phyloP scores from a whole-genome alignment of 768 basidiomycete species.

The Cytidiella melzeri region DNA sequence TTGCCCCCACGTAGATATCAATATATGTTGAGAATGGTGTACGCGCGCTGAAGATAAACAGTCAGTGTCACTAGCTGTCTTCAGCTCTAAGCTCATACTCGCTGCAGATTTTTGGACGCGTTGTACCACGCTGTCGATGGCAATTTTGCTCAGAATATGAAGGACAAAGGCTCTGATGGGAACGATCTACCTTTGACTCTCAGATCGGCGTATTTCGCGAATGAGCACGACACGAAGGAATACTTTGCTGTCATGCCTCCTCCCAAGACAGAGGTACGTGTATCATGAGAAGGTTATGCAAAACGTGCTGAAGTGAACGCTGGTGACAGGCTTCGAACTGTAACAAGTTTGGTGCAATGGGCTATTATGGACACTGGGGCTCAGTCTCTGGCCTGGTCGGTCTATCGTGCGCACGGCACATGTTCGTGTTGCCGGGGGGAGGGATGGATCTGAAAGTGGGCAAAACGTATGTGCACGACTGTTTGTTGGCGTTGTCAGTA shows the following conservation, averaged over 20 bases:
- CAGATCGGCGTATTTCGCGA: conserved; percentile 11
- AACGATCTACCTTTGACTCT: conserved; percentile 10
- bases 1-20: conserved; percentile 15
- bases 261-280: conserved; percentile 2
- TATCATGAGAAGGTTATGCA: no score
- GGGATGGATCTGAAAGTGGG: conserved; percentile 15
- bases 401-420: conserved; percentile 13
- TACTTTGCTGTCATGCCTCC: conserved; percentile 3
- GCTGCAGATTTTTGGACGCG: conserved; percentile 11
- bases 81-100: not conserved
- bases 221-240: conserved; percentile 4
- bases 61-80: not conserved
- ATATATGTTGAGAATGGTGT: conserved; percentile 14
- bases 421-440: conserved; percentile 12
- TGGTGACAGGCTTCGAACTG: conserved; percentile 8
- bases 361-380: conserved; percentile 7
- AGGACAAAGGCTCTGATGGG: conserved; percentile 7
- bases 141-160: conserved; percentile 12
- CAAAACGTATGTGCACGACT: conserved; percentile 9
- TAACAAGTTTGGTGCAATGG: conserved; percentile 16
- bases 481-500: not conserved
- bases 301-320: not conserved
- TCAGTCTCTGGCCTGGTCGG: conserved; percentile 12
- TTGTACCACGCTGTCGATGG: conserved; percentile 11
- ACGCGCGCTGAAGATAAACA: not conserved